Conservation (phyloP, 2,329 filamentous ascomycete genomes). For the Penicillium crustosum region DNA sequence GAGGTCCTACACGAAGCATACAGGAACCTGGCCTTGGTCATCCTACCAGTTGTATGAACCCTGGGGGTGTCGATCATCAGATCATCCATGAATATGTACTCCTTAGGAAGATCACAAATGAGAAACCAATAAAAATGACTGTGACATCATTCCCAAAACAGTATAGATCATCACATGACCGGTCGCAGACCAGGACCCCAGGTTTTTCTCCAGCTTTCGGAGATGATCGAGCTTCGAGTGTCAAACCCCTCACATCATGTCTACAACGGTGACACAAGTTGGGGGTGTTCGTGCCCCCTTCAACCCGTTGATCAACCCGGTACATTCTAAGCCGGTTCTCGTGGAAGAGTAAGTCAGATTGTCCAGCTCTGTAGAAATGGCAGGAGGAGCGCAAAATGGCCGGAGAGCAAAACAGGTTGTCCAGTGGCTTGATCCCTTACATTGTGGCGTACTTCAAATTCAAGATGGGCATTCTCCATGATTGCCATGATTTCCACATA, state of each 20-base stretch:
- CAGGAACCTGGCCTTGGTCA: too few relatives aligned
- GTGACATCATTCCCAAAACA: slow-evolving; percentile 21
- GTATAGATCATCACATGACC: slow-evolving; percentile 10
- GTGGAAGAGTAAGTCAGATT: slow-evolving; percentile 47
- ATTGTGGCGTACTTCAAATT: background rate
- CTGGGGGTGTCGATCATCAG: background rate
- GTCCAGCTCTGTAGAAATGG: background rate
- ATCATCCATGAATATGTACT: background rate
- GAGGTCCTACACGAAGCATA: background rate
- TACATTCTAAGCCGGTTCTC: slow-evolving; percentile 50
- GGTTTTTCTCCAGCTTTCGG: slow-evolving; percentile 1
- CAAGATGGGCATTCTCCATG: background rate
- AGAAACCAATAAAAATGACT: background rate
- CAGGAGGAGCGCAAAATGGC: background rate
- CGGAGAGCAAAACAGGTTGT: background rate
- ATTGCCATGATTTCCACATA: background rate
- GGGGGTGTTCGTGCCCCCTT: slow-evolving; percentile 37
- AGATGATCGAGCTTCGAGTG: background rate
- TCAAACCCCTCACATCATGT: slow-evolving; percentile 12
- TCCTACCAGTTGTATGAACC: too few relatives aligned
- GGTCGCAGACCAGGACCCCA: background rate
- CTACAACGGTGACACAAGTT: slow-evolving; percentile 9
- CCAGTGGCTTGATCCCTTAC: slow-evolving; percentile 6
- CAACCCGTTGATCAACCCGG: slow-evolving; percentile 55
- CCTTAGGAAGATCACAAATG: too few relatives aligned